These are phyloP conservation scores for Globisporangium barbulae DNA, from an alignment of 352 stramenopile genomes.

Conservation along the genomic window DNA sequence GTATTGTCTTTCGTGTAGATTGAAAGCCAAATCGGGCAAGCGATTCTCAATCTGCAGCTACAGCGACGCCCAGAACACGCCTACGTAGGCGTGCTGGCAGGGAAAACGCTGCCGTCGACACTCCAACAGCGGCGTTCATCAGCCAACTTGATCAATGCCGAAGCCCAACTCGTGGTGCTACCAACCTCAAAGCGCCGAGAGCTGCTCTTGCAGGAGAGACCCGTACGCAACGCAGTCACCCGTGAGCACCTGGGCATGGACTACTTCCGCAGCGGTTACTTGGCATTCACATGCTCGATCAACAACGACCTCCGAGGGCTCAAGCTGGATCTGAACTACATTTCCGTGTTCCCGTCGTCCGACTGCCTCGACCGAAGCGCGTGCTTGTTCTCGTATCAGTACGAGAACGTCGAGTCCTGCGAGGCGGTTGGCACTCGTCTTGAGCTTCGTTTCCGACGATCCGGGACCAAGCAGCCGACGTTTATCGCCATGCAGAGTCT, in stretches of 20 bases:
- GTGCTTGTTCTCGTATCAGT: slow-evolving; percentile 65
- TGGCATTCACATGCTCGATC: slow-evolving; percentile 65
- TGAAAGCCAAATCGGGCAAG: slow-evolving; percentile 36
- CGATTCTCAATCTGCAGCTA: slow-evolving; percentile 27
- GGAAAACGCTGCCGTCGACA: slow-evolving; percentile 51
- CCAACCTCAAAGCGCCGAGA: slow-evolving; percentile 40
- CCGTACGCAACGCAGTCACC: slow-evolving; percentile 31
- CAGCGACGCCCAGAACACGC: slow-evolving; percentile 38
- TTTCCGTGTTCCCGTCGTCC: slow-evolving; percentile 55
- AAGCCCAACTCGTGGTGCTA: slow-evolving; percentile 20
- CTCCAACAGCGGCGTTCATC: slow-evolving; percentile 60
- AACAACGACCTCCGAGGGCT: slow-evolving; percentile 47
- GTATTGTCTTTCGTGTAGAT: slow-evolving; percentile 16
- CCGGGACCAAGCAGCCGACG: slow-evolving; percentile 49
- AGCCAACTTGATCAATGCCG: slow-evolving; percentile 2
- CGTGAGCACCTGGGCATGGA: slow-evolving; percentile 51
- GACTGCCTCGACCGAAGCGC: slow-evolving; percentile 59
- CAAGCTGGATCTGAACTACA: slow-evolving; percentile 42
- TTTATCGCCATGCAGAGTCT: slow-evolving; percentile 55
- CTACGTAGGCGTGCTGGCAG: slow-evolving; percentile 67
- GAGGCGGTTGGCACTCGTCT: slow-evolving; percentile 37
- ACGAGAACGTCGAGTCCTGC: slow-evolving; percentile 54
- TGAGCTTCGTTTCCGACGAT: slow-evolving; percentile 52
- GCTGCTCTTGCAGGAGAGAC: slow-evolving; percentile 51
- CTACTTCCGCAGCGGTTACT: slow-evolving; percentile 42